These are phyloP conservation scores for Xylariomycetidae sp. DNA, from an alignment of 2,329 filamentous ascomycete genomes.

Conservation along the genomic window DNA sequence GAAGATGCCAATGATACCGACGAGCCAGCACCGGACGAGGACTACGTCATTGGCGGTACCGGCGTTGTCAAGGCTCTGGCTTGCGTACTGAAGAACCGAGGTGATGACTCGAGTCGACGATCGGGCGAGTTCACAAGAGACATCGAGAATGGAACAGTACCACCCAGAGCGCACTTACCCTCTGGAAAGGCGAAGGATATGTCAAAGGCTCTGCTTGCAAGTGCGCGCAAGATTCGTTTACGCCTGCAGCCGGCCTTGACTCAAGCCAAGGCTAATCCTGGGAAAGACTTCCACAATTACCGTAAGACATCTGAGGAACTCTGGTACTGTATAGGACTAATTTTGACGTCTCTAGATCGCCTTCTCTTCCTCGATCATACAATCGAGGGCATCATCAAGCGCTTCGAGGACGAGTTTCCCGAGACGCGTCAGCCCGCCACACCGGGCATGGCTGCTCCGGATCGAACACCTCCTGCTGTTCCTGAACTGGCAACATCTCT, in stretches of 20 bases:
- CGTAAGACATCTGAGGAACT: slow-evolving; percentile 48
- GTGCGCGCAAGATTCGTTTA: slow-evolving; percentile 81
- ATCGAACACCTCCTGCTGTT: slow-evolving; percentile 15
- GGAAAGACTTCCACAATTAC: slow-evolving; percentile 68
- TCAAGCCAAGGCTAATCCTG: slow-evolving; percentile 63
- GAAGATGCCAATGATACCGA: slow-evolving; percentile 55
- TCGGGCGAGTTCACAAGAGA: slow-evolving; percentile 51
- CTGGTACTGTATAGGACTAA: background rate
- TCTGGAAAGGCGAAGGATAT: slow-evolving; percentile 78
- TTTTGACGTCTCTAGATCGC: slow-evolving; percentile 53
- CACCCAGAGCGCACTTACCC: slow-evolving; percentile 35
- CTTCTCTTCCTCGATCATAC: slow-evolving; percentile 86
- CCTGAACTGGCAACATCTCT: slow-evolving; percentile 23
- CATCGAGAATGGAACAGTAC: slow-evolving; percentile 45
- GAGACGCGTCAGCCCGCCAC: slow-evolving; percentile 61
- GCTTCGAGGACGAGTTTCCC: slow-evolving; percentile 94
- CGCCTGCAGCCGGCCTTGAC: slow-evolving; percentile 79
- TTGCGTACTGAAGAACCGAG: slow-evolving; percentile 81
- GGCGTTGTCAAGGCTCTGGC: slow-evolving; percentile 91
- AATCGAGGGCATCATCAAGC: slow-evolving; percentile 83
- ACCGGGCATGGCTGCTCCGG: slow-evolving; percentile 20
- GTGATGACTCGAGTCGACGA: slow-evolving; percentile 54
- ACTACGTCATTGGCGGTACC: slow-evolving; percentile 93
- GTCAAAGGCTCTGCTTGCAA: slow-evolving; percentile 83
- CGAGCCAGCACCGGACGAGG: slow-evolving; percentile 74